Conservation (phyloP, 1,284 basidiomycete species). For the Irpex lacteus region DNA sequence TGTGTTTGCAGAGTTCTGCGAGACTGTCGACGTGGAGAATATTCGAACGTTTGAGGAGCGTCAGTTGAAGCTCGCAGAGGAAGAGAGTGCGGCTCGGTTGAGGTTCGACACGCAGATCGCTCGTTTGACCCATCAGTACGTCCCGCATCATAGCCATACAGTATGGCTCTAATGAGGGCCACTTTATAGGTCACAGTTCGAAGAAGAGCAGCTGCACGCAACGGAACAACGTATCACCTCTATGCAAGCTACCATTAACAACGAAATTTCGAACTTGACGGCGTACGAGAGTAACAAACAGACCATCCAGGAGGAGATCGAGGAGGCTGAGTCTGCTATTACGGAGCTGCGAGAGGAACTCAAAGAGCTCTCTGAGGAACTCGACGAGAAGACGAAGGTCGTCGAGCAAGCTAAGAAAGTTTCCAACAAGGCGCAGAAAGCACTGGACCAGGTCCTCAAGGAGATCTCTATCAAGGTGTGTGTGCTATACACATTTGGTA, state of each 20-base stretch:
- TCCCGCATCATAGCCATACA: background rate
- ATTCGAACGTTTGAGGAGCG: slow-evolving; percentile 96
- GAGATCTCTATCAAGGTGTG: slow-evolving; percentile 81
- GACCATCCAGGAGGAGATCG: slow-evolving; percentile 63
- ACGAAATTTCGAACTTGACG: slow-evolving; percentile 56
- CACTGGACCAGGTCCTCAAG: slow-evolving; percentile 85
- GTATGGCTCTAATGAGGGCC: background rate
- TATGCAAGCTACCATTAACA: slow-evolving; percentile 51
- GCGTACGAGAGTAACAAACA: slow-evolving; percentile 59
- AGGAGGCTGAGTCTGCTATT: slow-evolving; percentile 59
- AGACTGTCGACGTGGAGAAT: slow-evolving; percentile 74
- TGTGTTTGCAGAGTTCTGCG: slow-evolving; percentile 82
- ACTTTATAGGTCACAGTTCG: slow-evolving; percentile 66
- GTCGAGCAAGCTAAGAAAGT: slow-evolving; percentile 80
- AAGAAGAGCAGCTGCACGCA: slow-evolving; percentile 67
- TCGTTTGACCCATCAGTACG: slow-evolving; percentile 84
- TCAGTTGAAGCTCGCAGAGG: slow-evolving; percentile 84
- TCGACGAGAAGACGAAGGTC: slow-evolving; percentile 66
- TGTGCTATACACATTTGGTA: background rate
- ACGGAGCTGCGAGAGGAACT: slow-evolving; percentile 60
- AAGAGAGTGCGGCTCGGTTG: slow-evolving; percentile 83
- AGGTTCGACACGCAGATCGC: slow-evolving; percentile 88
- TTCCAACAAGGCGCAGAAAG: slow-evolving; percentile 67
- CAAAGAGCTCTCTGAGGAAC: slow-evolving; percentile 53
- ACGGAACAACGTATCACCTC: slow-evolving; percentile 63